Conservation (phyloP, 2,329 filamentous ascomycete genomes). For the Parastagonospora nodorum region DNA sequence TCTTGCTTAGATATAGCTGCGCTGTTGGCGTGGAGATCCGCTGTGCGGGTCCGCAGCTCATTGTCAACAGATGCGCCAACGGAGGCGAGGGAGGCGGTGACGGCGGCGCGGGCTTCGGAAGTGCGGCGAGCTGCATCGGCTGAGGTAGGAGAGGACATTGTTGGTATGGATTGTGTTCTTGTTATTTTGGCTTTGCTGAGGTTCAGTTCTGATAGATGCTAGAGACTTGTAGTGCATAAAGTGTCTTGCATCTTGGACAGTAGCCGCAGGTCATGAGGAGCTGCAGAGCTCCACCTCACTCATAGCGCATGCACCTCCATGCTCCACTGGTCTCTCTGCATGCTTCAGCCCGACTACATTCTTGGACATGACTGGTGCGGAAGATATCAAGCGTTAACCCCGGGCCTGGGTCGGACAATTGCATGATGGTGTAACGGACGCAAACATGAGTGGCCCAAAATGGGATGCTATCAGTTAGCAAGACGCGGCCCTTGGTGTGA, state of each 20-base stretch:
- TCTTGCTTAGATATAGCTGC: constrained; percentile 70
- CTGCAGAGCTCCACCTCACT: constrained; percentile 3
- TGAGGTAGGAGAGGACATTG: constrained; percentile 34
- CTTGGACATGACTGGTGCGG: background rate
- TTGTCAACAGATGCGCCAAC: constrained; percentile 73
- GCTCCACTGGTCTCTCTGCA: constrained; percentile 1
- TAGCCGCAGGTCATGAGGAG: background rate
- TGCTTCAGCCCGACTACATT: constrained; percentile 4
- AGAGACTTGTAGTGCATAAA: constrained; percentile 3
- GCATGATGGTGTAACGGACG: constrained; percentile 30
- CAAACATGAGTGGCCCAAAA: constrained; percentile 27
- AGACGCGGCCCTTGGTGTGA: background rate
- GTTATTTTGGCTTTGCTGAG: background rate
- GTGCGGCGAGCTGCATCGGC: constrained; percentile 42
- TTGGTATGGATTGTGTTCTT: background rate
- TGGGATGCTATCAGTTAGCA: background rate
- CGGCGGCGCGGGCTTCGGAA: constrained; percentile 57
- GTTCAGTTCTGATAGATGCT: background rate
- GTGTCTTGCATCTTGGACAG: background rate
- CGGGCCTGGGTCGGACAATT: constrained; percentile 13
- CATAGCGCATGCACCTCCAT: constrained; percentile 5
- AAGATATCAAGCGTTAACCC: constrained; percentile 10
- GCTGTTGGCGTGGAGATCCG: constrained; percentile 71
- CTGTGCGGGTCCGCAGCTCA: constrained; percentile 70
- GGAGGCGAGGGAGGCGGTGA: constrained; percentile 55